Base-by-base conservation (phyloP, 2,329 filamentous ascomycete genomes). In the Daldinia sp. region DNA sequence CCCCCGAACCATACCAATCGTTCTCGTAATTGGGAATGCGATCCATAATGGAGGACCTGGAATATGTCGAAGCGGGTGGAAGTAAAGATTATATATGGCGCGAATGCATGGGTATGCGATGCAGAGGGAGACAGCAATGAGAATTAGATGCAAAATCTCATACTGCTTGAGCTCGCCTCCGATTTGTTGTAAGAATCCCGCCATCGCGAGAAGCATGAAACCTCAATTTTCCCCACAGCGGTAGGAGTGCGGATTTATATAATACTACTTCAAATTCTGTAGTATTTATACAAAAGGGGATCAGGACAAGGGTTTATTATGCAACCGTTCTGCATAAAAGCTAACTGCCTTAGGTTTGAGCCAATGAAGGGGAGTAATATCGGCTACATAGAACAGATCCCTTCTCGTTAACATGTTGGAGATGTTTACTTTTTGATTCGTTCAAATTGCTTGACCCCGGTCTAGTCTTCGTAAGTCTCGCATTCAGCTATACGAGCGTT, bases 81-180 rank as follows among this genome's bases (percentile, higher is more conserved):
- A 72, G 57, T 78, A 78, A 10, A 78, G 69, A 51, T 77, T 76
- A 44, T 76, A 76, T 7, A 76, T 18, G n/a, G 68, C 69, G 12
- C 28, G 15, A 42, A 50, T 5, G 18, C 56, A 59, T 13, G 67
- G 58, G 9, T 71, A 71, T 9, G 65, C 28, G 30, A 73, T 28
- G 12, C 53, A n/a, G 23, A 74, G 23, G 12, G 60, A 41, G 10
- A 62, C 6, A 9, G 41, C 30, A 1, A 56, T 15, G 15, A 63
- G n/a, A 46, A 42, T 30, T n/a, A 69, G 18, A 44, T 20, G 56
- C 4, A 48, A 18, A 28, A 62, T 30, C 12, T 62, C 46, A 15
- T 57, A 46, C 12, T 15, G 48, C 48, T 18, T 50, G 10, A 71
- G 46, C 13, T 57, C 41, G 28, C 46, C 42, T 18, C 46, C 63